Evolutionary conservation across 1,284 basidiomycete species (phyloP).

Genomic region (Gastroboletus turbinatus): DNA sequence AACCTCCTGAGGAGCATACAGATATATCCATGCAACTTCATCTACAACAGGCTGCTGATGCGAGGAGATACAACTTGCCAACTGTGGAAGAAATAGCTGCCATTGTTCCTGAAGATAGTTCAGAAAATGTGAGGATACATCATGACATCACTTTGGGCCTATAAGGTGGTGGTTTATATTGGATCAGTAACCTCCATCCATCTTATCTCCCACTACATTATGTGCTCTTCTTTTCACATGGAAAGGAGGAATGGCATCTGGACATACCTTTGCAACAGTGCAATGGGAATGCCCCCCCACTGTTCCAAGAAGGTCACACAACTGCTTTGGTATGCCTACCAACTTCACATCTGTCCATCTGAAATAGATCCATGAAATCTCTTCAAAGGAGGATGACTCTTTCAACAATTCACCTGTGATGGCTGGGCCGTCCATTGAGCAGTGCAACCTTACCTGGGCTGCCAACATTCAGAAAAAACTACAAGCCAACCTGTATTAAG

Average conservation of each 20-base stretch:
- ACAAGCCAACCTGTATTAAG: too few relatives aligned
- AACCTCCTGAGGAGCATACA: constrained; percentile 7
- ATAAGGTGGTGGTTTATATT: too few relatives aligned
- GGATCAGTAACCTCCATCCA: constrained; percentile 39
- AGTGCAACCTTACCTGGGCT: too few relatives aligned
- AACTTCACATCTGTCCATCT: neutral
- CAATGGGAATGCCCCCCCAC: too few relatives aligned
- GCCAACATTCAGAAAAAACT: too few relatives aligned
- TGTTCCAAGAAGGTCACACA: constrained; percentile 17
- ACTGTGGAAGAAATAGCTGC: too few relatives aligned
- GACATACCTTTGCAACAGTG: too few relatives aligned
- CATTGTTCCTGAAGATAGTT: too few relatives aligned
- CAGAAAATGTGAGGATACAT: too few relatives aligned
- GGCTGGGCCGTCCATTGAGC: too few relatives aligned
- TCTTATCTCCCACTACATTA: constrained; percentile 40
- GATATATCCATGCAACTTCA: constrained; percentile 1
- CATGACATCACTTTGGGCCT: constrained; percentile 10
- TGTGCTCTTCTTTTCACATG: constrained; percentile 26
- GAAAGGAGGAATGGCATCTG: constrained; percentile 32
- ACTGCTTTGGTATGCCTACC: constrained; percentile 16
- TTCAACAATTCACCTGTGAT: constrained; percentile 43
- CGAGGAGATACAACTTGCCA: too few relatives aligned
- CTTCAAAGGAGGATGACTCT: constrained; percentile 38
- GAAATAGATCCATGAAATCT: constrained; percentile 5
- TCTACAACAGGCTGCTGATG: neutral